Evolutionary conservation across 768 basidiomycete genomes (phyloP).

Genomic region (Podaxis sp.): DNA sequence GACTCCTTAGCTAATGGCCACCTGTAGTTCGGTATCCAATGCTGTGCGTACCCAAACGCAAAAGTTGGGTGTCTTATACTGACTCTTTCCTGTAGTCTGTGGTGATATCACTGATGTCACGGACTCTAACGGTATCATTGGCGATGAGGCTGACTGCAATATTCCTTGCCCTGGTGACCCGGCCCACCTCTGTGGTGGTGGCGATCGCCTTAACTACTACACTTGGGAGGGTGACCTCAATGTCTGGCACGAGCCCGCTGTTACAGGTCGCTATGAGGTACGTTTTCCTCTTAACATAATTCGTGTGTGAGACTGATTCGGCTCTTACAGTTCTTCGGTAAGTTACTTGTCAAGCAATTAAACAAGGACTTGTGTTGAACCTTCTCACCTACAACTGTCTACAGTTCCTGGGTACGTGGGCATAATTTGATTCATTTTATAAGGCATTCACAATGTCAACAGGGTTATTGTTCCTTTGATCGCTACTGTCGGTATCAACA

Average conservation of each 20-base stretch:
- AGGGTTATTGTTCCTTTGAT: constrained; percentile 74
- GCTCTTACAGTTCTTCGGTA: constrained; percentile 44
- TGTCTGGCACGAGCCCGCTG: constrained; percentile 63
- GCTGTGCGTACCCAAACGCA: constrained; percentile 50
- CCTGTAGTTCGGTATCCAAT: constrained; percentile 59
- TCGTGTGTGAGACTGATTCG: background rate
- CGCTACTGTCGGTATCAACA: constrained; percentile 76
- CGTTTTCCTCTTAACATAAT: constrained; percentile 19
- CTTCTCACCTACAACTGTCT: background rate
- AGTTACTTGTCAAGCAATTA: constrained; percentile 18
- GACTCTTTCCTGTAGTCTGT: constrained; percentile 46
- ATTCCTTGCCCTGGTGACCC: constrained; percentile 71
- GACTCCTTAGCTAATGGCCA: background rate
- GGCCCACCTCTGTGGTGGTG: constrained; percentile 65
- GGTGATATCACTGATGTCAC: constrained; percentile 64
- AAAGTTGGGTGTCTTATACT: background rate
- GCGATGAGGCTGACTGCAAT: constrained; percentile 42
- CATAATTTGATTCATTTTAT: constrained; percentile 11
- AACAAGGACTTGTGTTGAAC: background rate
- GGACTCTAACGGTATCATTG: constrained; percentile 35
- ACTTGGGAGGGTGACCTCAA: constrained; percentile 53
- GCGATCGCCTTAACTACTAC: constrained; percentile 52
- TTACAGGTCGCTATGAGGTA: constrained; percentile 73
- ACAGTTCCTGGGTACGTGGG: constrained; percentile 48
- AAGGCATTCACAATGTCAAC: constrained; percentile 3